These are phyloP conservation scores for Beauveria brongniartii DNA, from an alignment of 2,329 filamentous ascomycete genomes.

Conservation along the genomic window DNA sequence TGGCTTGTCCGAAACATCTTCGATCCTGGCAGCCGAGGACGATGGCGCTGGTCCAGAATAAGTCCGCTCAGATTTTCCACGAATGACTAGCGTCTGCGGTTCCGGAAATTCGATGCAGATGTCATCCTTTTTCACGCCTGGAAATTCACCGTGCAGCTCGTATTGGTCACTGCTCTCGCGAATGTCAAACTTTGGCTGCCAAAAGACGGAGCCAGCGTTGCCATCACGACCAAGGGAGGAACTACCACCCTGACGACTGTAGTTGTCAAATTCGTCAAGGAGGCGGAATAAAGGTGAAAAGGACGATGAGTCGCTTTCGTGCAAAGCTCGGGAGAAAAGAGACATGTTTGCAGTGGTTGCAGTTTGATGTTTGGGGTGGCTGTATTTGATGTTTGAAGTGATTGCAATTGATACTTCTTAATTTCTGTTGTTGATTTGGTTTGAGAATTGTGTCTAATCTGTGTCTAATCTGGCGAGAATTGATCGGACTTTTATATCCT, in stretches of 20 bases:
- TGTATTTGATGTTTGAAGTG: no score
- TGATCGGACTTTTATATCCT: no score
- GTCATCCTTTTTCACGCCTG: constrained; percentile 58
- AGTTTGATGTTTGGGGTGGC: no score
- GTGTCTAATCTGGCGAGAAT: no score
- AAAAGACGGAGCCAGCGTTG: constrained; percentile 26
- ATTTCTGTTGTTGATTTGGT: no score
- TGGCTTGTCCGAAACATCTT: constrained; percentile 26
- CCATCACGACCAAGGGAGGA: constrained; percentile 20
- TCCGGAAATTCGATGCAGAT: constrained; percentile 63
- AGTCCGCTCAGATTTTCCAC: constrained; percentile 45
- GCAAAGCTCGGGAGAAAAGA: constrained; percentile 35
- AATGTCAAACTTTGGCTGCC: constrained; percentile 63
- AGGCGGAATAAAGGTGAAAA: constrained; percentile 43
- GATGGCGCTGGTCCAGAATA: constrained; percentile 17
- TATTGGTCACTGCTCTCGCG: constrained; percentile 54
- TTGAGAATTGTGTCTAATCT: no score
- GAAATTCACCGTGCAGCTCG: constrained; percentile 63
- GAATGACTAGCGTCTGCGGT: constrained; percentile 54
- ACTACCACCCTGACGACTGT: constrained; percentile 22
- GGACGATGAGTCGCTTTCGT: constrained; percentile 27
- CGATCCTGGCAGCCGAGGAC: constrained; percentile 31
- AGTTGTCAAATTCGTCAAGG: constrained; percentile 43
- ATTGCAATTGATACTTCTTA: no score
- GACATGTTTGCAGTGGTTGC: constrained; percentile 27